Evolutionary conservation across 257 asterid species (phyloP).

Genomic region (Linaria vulgaris): DNA sequence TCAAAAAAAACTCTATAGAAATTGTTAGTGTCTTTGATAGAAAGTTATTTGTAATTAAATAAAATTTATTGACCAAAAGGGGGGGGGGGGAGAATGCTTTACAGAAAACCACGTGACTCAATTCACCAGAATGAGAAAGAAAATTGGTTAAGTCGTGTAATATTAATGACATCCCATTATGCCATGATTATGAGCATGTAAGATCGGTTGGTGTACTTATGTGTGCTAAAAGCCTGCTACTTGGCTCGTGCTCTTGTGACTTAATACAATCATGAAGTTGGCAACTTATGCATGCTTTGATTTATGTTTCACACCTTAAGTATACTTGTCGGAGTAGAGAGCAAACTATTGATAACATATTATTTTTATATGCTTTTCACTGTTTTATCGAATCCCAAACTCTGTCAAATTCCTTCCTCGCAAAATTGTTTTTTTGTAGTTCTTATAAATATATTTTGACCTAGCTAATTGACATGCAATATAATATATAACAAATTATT

Average conservation of each 20-base stretch:
- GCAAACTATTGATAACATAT: neutral
- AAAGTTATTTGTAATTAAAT: too few species aligned
- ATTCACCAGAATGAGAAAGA: neutral
- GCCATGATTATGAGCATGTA: slow-evolving; percentile 42
- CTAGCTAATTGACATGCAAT: too few species aligned
- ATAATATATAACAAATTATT: too few species aligned
- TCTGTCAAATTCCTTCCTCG: too few species aligned
- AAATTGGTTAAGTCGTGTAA: neutral
- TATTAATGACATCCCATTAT: slow-evolving; percentile 24
- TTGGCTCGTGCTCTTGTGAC: slow-evolving; percentile 29
- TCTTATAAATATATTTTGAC: too few species aligned
- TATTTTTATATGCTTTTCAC: neutral
- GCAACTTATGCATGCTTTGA: slow-evolving; percentile 25
- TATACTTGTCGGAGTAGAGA: slow-evolving; percentile 1
- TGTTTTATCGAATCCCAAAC: neutral
- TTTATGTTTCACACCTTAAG: neutral
- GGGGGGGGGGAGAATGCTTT: too few species aligned
- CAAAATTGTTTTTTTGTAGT: too few species aligned
- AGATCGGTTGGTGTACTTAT: slow-evolving; percentile 30
- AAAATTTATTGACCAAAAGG: too few species aligned
- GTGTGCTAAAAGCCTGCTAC: slow-evolving; percentile 29
- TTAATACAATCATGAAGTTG: slow-evolving; percentile 15
- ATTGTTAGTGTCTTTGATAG: too few species aligned
- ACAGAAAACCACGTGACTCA: slow-evolving; percentile 20
- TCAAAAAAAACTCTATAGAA: too few species aligned